Percentiles rank a stretch among this genome's conserved stretches.
phyloP scores from a whole-genome alignment of 2,329 filamentous ascomycete genomes.

The Penicillium sumatraense region DNA sequence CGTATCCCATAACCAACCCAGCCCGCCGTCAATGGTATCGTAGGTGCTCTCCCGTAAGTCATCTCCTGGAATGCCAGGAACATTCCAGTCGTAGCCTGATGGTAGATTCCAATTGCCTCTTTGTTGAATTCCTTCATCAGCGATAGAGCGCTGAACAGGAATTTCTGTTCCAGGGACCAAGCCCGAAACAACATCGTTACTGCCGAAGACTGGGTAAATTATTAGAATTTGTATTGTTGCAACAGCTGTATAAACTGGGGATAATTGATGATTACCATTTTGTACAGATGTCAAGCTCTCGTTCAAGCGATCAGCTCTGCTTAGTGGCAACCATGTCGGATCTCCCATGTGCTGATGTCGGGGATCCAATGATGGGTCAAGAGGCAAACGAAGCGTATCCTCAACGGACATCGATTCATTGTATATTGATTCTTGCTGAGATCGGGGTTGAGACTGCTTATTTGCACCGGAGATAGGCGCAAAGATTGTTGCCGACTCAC shows the following conservation, averaged over 20 bases:
- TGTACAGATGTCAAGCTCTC: slow-evolving; percentile 31
- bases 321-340: slow-evolving; percentile 13
- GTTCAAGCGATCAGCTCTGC: slow-evolving; percentile 23
- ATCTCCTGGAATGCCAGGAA: neutral
- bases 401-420: slow-evolving; percentile 24
- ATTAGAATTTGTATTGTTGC: too few relatives aligned
- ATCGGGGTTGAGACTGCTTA: neutral
- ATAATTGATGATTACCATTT: too few relatives aligned
- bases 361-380: slow-evolving; percentile 17
- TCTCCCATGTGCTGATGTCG: slow-evolving; percentile 3
- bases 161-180: neutral
- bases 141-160: neutral
- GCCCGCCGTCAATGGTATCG: slow-evolving; percentile 26
- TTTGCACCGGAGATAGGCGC: slow-evolving; percentile 19
- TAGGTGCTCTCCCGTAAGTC: neutral
- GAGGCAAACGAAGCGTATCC: slow-evolving; percentile 28
- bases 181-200: slow-evolving; percentile 7
- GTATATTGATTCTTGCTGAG: neutral
- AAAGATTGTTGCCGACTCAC: slow-evolving; percentile 30
- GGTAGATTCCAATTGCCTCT: slow-evolving; percentile 8
- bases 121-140: neutral
- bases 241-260: too few relatives aligned
- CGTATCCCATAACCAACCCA: slow-evolving; percentile 39
- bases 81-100: slow-evolving; percentile 14
- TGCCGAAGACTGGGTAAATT: slow-evolving; percentile 13